phyloP scores from a whole-genome alignment of 768 basidiomycete species.

The Lactarius tabidus region DNA sequence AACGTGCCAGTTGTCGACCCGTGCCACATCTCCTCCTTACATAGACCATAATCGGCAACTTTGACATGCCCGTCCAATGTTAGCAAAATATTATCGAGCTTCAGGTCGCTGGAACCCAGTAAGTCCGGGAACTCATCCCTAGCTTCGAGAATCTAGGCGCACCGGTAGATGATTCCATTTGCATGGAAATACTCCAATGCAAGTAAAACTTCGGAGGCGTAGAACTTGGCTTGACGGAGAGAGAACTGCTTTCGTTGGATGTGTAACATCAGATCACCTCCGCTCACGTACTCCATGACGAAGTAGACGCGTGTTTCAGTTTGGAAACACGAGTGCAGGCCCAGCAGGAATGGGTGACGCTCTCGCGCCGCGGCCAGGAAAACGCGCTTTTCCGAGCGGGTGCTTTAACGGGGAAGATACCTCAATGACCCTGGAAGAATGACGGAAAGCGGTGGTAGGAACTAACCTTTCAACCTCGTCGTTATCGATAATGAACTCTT shows the following conservation, averaged over 20 bases:
- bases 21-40: constrained; percentile 99
- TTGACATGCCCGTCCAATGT: constrained; percentile 98
- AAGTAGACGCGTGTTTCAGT: constrained; percentile 99
- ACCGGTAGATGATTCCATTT: constrained; percentile 99
- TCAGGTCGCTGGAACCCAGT: constrained; percentile 69
- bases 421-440: background rate
- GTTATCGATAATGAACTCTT: constrained; percentile 99
- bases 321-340: constrained; percentile 98
- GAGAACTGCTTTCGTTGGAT: constrained; percentile 99
- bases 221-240: constrained; percentile 97
- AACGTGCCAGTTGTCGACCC: constrained; percentile 97
- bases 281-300: constrained; percentile 99
- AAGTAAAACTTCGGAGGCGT: constrained; percentile 93
- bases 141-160: constrained; percentile 28
- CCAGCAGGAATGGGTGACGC: constrained; percentile 95
- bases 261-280: constrained; percentile 98
- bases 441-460: background rate
- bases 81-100: constrained; percentile 95
- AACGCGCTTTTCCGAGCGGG: constrained; percentile 98
- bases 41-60: constrained; percentile 97
- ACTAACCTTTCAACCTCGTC: constrained; percentile 97
- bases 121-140: background rate
- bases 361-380: constrained; percentile 96
- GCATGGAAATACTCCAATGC: constrained; percentile 98
- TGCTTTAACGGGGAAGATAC: constrained; percentile 45